Percentiles rank a stretch among this genome's conserved stretches.
Evolutionary conservation across 2,329 filamentous ascomycete species (phyloP).

Genomic region (Camillea tinctor): DNA sequence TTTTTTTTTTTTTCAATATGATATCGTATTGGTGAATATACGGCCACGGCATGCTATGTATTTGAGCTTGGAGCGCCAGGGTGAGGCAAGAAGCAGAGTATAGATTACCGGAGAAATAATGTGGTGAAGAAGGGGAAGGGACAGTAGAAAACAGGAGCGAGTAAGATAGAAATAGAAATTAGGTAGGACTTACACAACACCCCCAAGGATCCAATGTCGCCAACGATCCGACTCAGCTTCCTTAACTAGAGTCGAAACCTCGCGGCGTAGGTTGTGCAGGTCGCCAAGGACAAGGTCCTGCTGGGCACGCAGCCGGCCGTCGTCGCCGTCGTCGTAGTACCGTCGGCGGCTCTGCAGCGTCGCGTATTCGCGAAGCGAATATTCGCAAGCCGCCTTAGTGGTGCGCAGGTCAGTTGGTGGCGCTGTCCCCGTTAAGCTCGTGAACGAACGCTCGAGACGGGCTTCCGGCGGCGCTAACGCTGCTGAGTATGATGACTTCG

Average conservation of each 20-base stretch:
- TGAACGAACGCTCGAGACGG: slow-evolving; percentile 10
- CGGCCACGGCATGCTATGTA: neutral
- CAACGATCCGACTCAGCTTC: slow-evolving; percentile 49
- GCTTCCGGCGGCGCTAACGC: slow-evolving; percentile 11
- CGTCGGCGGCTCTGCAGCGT: slow-evolving; percentile 32
- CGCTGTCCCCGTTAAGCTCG: slow-evolving; percentile 3
- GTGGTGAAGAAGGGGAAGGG: neutral
- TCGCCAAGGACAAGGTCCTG: slow-evolving; percentile 43
- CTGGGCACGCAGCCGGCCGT: slow-evolving; percentile 44
- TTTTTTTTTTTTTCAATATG: neutral
- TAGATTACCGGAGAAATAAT: neutral
- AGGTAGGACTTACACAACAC: slow-evolving; percentile 43
- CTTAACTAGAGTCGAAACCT: slow-evolving; percentile 44
- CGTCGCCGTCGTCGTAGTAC: slow-evolving; percentile 37
- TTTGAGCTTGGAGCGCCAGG: neutral
- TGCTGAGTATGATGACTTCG: slow-evolving; percentile 14
- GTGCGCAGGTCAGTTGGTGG: slow-evolving; percentile 19
- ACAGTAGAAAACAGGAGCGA: neutral
- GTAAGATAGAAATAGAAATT: neutral
- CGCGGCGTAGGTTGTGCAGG: slow-evolving; percentile 42
- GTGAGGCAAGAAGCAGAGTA: neutral
- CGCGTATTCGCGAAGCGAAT: slow-evolving; percentile 35
- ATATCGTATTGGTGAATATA: neutral
- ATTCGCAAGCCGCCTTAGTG: slow-evolving; percentile 28
- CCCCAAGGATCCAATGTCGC: slow-evolving; percentile 53